Evolutionary conservation across 2,329 filamentous ascomycete species (phyloP).

Genomic region (Sporothrix variecibatus): DNA sequence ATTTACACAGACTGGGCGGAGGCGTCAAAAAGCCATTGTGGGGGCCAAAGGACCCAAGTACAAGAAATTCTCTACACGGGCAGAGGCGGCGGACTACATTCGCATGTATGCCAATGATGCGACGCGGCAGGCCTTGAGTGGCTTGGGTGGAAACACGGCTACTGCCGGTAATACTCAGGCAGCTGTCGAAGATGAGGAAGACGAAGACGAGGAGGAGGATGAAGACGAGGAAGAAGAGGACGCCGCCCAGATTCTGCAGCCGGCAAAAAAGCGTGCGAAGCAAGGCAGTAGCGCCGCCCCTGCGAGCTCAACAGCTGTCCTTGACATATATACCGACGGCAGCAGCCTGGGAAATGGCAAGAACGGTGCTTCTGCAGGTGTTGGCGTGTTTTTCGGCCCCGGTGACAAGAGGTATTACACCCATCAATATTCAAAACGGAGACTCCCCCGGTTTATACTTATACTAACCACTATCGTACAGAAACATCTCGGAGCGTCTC

Average conservation of each 20-base stretch:
- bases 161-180: conserved; percentile 29
- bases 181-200: conserved; percentile 35
- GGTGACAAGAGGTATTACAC: conserved; percentile 52
- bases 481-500: conserved; percentile 74
- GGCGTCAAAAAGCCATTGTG: conserved; percentile 70
- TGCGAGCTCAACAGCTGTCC: conserved; percentile 34
- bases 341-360: conserved; percentile 62
- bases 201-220: conserved; percentile 33
- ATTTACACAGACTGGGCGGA: conserved; percentile 67
- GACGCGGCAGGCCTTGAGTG: conserved; percentile 46
- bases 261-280: conserved; percentile 42
- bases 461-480: conserved; percentile 31
- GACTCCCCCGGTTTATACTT: not conserved
- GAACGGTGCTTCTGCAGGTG: conserved; percentile 56
- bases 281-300: conserved; percentile 21
- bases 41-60: conserved; percentile 71
- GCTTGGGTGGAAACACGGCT: conserved; percentile 32
- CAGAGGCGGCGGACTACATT: conserved; percentile 80
- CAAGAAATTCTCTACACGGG: conserved; percentile 66
- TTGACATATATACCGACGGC: conserved; percentile 64
- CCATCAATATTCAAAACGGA: no score
- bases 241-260: conserved; percentile 39
- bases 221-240: conserved; percentile 38
- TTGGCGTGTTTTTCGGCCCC: conserved; percentile 65
- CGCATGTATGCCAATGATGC: conserved; percentile 48